phyloP scores from a whole-genome alignment of 306 rosid genomes.

The Ormosia semicastrata region DNA sequence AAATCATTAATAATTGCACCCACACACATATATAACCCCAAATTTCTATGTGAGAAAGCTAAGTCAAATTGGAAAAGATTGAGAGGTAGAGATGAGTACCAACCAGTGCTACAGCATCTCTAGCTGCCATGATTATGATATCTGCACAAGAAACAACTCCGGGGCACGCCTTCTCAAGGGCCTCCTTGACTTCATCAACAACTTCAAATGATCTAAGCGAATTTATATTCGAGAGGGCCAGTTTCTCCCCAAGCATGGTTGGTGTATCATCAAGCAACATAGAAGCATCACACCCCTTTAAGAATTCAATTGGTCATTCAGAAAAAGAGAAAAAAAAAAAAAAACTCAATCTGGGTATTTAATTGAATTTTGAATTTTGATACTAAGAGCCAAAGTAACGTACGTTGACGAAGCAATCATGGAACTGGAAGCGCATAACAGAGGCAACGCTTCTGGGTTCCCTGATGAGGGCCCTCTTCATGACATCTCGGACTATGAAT shows the following conservation, averaged over 20 bases:
- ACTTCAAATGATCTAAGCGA: constrained; percentile 81
- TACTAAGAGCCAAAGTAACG: neutral
- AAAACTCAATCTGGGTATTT: neutral
- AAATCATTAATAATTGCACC: neutral
- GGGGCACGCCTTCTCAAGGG: constrained; percentile 61
- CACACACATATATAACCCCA: neutral
- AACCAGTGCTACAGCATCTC: constrained; percentile 92
- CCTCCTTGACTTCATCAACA: constrained; percentile 67
- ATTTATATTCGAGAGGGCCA: constrained; percentile 73
- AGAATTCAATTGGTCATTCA: neutral
- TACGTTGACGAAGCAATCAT: constrained; percentile 87
- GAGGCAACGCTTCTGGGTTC: constrained; percentile 86
- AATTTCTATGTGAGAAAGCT: neutral
- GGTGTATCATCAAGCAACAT: constrained; percentile 89
- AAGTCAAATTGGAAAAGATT: too few relatives aligned
- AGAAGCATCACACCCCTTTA: constrained; percentile 88
- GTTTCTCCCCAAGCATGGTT: constrained; percentile 76
- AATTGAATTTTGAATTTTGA: neutral
- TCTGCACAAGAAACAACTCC: constrained; percentile 92
- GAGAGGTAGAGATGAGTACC: constrained; percentile 21
- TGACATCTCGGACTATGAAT: constrained; percentile 51
- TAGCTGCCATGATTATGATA: constrained; percentile 76
- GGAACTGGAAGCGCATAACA: constrained; percentile 87
- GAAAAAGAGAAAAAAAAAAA: neutral
- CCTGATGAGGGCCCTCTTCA: constrained; percentile 54